These are phyloP conservation scores for Epichloe hybrida DNA, from an alignment of 2,329 filamentous ascomycete species.

Conservation along the genomic window DNA sequence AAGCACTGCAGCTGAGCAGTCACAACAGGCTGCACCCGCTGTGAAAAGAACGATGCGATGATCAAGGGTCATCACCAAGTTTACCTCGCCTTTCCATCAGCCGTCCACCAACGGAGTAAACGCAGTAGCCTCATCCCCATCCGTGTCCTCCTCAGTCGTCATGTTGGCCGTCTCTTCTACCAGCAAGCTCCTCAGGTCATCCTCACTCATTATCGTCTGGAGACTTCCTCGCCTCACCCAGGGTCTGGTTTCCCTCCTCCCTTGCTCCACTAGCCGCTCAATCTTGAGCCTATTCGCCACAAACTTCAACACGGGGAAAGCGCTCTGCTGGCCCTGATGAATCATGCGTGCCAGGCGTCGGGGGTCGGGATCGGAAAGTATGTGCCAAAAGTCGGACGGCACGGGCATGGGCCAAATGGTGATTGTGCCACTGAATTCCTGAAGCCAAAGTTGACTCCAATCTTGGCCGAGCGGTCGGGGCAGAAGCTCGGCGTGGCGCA, in stretches of 20 bases:
- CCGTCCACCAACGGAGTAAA: slow-evolving; percentile 13
- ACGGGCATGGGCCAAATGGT: slow-evolving; percentile 88
- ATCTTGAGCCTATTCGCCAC: slow-evolving; percentile 76
- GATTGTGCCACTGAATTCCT: slow-evolving; percentile 86
- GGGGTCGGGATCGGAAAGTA: slow-evolving; percentile 70
- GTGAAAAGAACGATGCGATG: not conserved
- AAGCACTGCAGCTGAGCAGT: not conserved
- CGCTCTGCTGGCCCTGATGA: slow-evolving; percentile 74
- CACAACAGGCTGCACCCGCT: not conserved
- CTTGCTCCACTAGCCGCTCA: slow-evolving; percentile 54
- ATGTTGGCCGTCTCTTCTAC: slow-evolving; percentile 20
- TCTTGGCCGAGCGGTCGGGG: slow-evolving; percentile 86
- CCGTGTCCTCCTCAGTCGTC: slow-evolving; percentile 25
- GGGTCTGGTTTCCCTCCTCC: slow-evolving; percentile 38
- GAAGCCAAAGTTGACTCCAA: slow-evolving; percentile 93
- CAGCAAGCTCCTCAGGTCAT: slow-evolving; percentile 40
- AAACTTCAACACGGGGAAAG: slow-evolving; percentile 87
- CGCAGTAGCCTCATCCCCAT: slow-evolving; percentile 18
- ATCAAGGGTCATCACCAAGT: not conserved
- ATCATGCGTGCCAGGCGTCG: slow-evolving; percentile 75
- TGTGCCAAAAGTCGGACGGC: slow-evolving; percentile 68
- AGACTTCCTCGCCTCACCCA: slow-evolving; percentile 37
- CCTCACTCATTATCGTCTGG: slow-evolving; percentile 47
- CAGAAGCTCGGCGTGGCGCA: slow-evolving; percentile 81
- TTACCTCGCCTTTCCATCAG: slow-evolving; percentile 8